phyloP scores from a whole-genome alignment of 495 filamentous ascomycete genomes.

The Aspergillus affinis region DNA sequence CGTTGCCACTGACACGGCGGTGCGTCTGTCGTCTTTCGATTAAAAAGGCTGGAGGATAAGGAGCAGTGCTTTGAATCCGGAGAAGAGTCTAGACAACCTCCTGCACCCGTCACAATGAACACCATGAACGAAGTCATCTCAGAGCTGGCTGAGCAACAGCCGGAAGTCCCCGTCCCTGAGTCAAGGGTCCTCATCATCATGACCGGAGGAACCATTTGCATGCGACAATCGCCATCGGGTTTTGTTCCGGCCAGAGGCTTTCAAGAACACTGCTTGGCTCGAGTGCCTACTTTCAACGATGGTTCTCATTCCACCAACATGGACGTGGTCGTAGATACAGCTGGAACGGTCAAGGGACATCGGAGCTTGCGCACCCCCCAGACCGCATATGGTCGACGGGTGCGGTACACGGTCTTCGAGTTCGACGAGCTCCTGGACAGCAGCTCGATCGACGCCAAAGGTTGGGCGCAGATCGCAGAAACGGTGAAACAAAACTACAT shows the following conservation, averaged over 20 bases:
- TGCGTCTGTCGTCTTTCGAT: not conserved
- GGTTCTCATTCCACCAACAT: constrained; percentile 57
- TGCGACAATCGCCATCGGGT: constrained; percentile 69
- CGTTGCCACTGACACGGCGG: not conserved
- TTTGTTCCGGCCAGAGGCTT: constrained; percentile 77
- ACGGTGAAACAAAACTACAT: constrained; percentile 74
- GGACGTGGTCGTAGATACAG: constrained; percentile 52
- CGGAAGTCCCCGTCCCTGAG: constrained; percentile 49
- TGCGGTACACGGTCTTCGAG: constrained; percentile 85
- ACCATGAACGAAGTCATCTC: constrained; percentile 23
- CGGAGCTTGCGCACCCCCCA: constrained; percentile 74
- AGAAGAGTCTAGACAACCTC: no score
- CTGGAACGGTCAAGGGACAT: constrained; percentile 41
- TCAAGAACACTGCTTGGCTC: constrained; percentile 76
- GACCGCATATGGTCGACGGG: constrained; percentile 75
- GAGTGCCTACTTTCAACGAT: constrained; percentile 89
- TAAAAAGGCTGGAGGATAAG: not conserved
- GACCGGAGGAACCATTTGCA: constrained; percentile 96
- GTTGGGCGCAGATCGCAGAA: constrained; percentile 85
- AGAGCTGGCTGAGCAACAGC: constrained; percentile 23
- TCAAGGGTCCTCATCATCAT: constrained; percentile 86
- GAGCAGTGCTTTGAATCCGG: not conserved
- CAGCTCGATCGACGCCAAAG: constrained; percentile 84
- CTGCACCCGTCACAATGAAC: constrained; percentile 27
- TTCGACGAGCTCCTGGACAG: constrained; percentile 87